Base-by-base conservation (phyloP, 345 rosid species). In the Aurinia saxatilis region DNA sequence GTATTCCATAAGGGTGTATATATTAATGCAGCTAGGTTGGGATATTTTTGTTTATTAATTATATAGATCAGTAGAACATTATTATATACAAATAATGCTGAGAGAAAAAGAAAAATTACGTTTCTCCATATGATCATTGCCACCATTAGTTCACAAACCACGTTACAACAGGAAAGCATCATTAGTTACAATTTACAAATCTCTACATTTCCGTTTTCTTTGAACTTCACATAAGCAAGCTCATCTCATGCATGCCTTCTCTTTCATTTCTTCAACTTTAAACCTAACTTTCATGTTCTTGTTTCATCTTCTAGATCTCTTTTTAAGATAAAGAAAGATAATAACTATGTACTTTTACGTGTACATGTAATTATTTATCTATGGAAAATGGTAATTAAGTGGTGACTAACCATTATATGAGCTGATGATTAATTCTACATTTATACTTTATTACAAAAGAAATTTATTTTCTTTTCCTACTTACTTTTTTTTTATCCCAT, bases 41-140 rank as follows among this genome's bases (percentile, higher is more conserved):
- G 2, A 36, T 13, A 5, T 46, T 46, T 25, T 23, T 25, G 14
- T 7, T 15, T 44, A n/a, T 62, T 38, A 50, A 8, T 16, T 27
- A 25, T 5, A n/a, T n/a, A n/a, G 27, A 44, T 58, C 51, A 17
- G 3, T 25, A 13, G 15, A n/a, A 13, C 19, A 51, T 64, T 38
- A 18, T 31, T 6, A 3, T 34, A 11, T 27, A 48, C 40, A 41
- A 31, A 39, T 62, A 57, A 23, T 47, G 42, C 36, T 65, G 50
- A 60, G 10, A n/a, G n/a, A n/a, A n/a, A n/a, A n/a, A n/a, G n/a
- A n/a, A n/a, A n/a, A 10, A 73, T 73, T 73, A 80, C 75, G 81
- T 87, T 54, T 80, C 78, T 73, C 75, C 82, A 77, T 72, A 87
- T 79, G 57, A 92, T 89, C 93, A 89, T 85, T 85, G 71, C 87